Percentiles rank a stretch among this genome's conserved stretches.
Conservation (phyloP, 2,329 filamentous ascomycete genomes). For the Acrocalymma vagum region DNA sequence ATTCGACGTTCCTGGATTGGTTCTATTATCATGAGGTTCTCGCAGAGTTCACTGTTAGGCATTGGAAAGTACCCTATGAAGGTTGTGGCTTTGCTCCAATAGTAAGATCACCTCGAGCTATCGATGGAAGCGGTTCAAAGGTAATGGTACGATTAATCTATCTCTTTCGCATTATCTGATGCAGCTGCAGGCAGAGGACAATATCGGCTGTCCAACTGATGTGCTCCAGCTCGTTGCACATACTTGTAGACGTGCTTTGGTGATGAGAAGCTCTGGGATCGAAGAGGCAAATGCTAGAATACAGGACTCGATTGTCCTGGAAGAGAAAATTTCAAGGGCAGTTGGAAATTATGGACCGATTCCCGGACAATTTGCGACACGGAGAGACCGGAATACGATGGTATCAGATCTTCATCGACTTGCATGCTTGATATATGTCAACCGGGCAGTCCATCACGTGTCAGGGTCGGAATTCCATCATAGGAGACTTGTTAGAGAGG, state of each 20-base stretch:
- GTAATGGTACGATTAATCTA: constrained; percentile 3
- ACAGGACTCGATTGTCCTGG: constrained; percentile 13
- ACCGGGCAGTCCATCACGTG: constrained; percentile 15
- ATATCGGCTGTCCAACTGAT: constrained; percentile 19
- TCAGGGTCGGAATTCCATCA: constrained; percentile 19
- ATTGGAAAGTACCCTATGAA: constrained; percentile 18
- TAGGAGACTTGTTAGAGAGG: constrained; percentile 19
- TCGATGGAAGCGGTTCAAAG: constrained; percentile 7
- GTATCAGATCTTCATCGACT: constrained; percentile 18
- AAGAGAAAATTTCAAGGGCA: constrained; percentile 12
- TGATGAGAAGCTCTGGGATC: constrained; percentile 7
- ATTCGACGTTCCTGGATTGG: constrained; percentile 21
- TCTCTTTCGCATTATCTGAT: constrained; percentile 3
- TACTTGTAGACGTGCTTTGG: constrained; percentile 17
- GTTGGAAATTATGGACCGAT: constrained; percentile 16
- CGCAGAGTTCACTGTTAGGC: constrained; percentile 19
- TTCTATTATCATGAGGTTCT: constrained; percentile 21
- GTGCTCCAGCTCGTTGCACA: constrained; percentile 19
- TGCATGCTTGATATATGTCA: constrained; percentile 21
- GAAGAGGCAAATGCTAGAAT: constrained; percentile 8
- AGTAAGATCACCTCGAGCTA: constrained; percentile 12
- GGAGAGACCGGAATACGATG: constrained; percentile 15
- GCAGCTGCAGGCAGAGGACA: constrained; percentile 8
- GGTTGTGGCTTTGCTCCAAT: constrained; percentile 18
- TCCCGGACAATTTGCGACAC: constrained; percentile 8